Evolutionary conservation across 441 rosid genomes (phyloP), one percentile per base, ranked within the genome.

Genomic region (Adansonia grandidieri): DNA sequence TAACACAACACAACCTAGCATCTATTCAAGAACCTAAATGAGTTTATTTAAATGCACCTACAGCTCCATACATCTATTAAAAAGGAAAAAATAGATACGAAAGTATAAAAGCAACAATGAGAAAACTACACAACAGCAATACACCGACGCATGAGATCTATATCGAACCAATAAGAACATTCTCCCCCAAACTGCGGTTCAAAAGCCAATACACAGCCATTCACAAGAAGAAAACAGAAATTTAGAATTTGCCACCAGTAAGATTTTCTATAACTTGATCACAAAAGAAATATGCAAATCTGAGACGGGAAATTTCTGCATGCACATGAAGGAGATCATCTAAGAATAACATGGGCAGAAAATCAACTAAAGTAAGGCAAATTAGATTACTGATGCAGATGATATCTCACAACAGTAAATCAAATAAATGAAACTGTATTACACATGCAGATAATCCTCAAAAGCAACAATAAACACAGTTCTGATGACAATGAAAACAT

Each of bases 401-500:
- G 24, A 28, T 19, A 44, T 44, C 22, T n/a, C n/a, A 71, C 2
- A 47, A 22, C 32, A 11, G 37, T 51, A 24, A 28, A 51, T 13
- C 67, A 61, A 22, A 42, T 13, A 60, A 73, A 73, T 58, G 51
- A 24, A 63, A 63, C 6, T 22, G 42, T 19, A 42, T 58, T 58
- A 50, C 0, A 4, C 42, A 45, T 8, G 70, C 70, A 75, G 53
- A 14, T 58, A 10, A 5, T 56, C 64, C 11, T 13, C 10, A 60
- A 44, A 51, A 53, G 61, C 19, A 28, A 74, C 8, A 53, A 42
- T 2, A 9, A 69, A 5, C 72, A 72, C 50, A 45, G 47, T 19
- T 74, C 17, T 32, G 0, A 40, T 65, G 37, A 56, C 65, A 61
- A 8, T 17, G 24, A 69, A 63, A n/a, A 69, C 79, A 82, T 78